Evolutionary conservation across 1,139 yeast genomes (phyloP), one percentile per base, ranked within the genome.

Genomic region (Petasospora rhodanensis): DNA sequence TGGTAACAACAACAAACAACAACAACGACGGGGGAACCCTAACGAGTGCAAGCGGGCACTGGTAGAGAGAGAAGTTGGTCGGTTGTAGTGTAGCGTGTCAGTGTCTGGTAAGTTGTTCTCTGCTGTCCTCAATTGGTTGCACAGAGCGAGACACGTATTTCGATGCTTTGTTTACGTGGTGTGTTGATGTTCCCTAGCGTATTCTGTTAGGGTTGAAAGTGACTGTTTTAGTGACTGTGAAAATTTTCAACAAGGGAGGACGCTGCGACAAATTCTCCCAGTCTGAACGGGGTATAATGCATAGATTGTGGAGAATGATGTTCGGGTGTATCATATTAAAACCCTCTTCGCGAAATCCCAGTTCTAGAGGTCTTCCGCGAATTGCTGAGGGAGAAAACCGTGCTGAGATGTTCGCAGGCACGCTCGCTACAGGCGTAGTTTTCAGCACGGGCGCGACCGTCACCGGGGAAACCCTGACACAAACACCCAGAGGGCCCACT

Each of bases 181-280:
- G 44, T 41, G 42, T 24, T 34, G 44, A 37, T 41, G 44, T 41
- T 32, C 29, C 18, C 14, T 26, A 33, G 35, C 35, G 35, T 38
- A 38, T 28, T 29, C 42, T 23, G 35, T 32, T 37, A 40, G 34
- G 34, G 39, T 21, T 31, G 28, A 14, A 8, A 38, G 45, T 41
- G 45, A 41, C 45, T 39, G 43, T 36, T 35, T 37, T 29, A 37
- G 45, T 41, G 45, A 41, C 43, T 41, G 45, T 39, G 45, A 39
- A 39, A 41, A 39, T 41, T 39, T 39, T 34, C 37, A 18, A 20
- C 12, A n/a, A 6, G 12, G 7, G 12, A 7, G 12, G 14, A 11
- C 7, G 14, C 12, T 11, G 14, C 22, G 13, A 16, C n/a, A n/a
- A n/a, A n/a, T n/a, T 14, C 22, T 9, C 27, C 18, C 32, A 12